Evolutionary conservation across 352 stramenopile genomes (phyloP).

Genomic region (Pythium folliculosum): DNA sequence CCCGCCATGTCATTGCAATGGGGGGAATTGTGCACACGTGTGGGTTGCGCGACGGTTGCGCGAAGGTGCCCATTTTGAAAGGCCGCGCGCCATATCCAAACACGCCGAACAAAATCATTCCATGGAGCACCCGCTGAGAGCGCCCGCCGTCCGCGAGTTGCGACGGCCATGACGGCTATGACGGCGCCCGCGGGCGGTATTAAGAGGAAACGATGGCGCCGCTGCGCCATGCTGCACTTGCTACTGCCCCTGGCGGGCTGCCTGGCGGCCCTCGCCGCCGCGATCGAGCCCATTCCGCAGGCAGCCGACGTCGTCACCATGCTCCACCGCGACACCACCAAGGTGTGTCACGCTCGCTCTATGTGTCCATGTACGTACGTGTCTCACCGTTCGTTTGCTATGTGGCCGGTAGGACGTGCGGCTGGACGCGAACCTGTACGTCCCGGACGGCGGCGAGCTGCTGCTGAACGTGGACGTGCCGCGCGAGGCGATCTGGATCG

Average conservation of each 20-base stretch:
- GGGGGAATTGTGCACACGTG: background rate
- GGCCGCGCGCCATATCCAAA: background rate
- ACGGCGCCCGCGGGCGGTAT: background rate
- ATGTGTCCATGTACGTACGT: no score
- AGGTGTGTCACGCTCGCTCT: slow-evolving; percentile 28
- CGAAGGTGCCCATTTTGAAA: slow-evolving; percentile 24
- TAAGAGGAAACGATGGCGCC: background rate
- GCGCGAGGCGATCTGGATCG: slow-evolving; percentile 49
- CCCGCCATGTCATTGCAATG: no score
- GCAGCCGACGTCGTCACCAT: slow-evolving; percentile 49
- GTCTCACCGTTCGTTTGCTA: background rate
- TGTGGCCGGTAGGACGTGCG: slow-evolving; percentile 47
- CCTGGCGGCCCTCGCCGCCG: background rate
- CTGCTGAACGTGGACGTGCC: slow-evolving; percentile 68
- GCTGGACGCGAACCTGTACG: slow-evolving; percentile 69
- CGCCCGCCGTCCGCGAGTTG: no score
- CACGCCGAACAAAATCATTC: background rate
- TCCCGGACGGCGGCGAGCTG: slow-evolving; percentile 70
- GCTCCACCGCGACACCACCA: slow-evolving; percentile 47
- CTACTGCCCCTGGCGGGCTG: no score
- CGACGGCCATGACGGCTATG: background rate
- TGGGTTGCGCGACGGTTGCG: slow-evolving; percentile 4
- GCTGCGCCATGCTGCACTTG: no score
- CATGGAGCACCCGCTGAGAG: background rate
- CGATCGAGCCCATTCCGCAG: slow-evolving; percentile 50